These are phyloP conservation scores for Xenoacremonium recifei DNA, from an alignment of 2,329 filamentous ascomycete genomes.

Conservation along the genomic window DNA sequence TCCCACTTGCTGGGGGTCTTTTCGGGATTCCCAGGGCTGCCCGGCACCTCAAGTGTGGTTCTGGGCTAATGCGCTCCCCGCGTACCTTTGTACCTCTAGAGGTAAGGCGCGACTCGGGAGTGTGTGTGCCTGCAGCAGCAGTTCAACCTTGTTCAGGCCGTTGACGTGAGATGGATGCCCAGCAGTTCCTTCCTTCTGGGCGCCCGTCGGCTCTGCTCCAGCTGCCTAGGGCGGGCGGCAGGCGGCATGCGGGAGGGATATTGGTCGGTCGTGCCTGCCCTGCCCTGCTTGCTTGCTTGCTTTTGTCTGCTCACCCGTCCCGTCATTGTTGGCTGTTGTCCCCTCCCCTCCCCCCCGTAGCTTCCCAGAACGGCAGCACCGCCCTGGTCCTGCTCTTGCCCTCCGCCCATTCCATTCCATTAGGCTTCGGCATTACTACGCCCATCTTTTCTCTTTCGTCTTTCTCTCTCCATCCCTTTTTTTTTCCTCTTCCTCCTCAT, in stretches of 20 bases:
- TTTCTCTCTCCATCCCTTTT: background rate
- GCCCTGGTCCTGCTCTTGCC: no score
- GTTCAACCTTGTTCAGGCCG: no score
- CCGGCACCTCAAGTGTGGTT: no score
- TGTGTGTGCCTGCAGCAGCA: conserved; percentile 12
- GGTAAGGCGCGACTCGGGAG: background rate
- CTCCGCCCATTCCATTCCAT: background rate
- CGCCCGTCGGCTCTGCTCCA: no score
- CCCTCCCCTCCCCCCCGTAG: background rate
- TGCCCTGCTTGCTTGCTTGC: background rate
- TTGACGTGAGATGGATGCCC: no score
- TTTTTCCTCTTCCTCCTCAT: background rate
- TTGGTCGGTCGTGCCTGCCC: background rate
- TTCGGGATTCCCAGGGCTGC: background rate
- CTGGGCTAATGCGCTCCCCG: background rate
- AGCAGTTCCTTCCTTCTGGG: conserved; percentile 4
- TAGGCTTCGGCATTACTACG: background rate
- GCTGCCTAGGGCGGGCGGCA: no score
- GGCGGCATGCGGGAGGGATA: no score
- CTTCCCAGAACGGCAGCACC: background rate
- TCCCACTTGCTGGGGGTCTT: no score
- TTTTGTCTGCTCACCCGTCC: no score
- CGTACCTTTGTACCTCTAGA: background rate
- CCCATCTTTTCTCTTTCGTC: background rate
- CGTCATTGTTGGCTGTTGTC: no score